These are phyloP conservation scores for Colletotrichum musicola DNA, from an alignment of 2,329 filamentous ascomycete genomes.

Conservation along the genomic window DNA sequence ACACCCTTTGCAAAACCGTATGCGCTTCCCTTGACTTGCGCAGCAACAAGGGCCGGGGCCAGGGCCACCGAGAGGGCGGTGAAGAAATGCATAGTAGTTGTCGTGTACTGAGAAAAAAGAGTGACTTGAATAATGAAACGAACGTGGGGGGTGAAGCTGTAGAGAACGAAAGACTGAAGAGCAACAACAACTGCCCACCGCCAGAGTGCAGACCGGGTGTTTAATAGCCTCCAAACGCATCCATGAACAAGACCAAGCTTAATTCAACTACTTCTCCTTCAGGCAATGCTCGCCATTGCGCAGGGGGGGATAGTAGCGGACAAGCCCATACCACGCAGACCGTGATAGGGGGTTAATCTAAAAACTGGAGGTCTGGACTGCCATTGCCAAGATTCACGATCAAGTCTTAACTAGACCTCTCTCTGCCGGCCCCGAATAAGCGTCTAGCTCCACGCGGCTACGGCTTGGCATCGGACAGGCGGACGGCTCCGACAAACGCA, in stretches of 20 bases:
- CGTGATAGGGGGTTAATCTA: too few relatives aligned
- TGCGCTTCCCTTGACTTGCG: conserved; percentile 15
- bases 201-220: background rate
- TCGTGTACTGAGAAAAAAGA: background rate
- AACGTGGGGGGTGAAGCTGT: background rate
- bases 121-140: background rate
- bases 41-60: conserved; percentile 1
- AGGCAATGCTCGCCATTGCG: too few relatives aligned
- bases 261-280: background rate
- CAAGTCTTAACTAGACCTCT: too few relatives aligned
- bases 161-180: background rate
- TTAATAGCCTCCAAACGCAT: background rate
- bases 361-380: too few relatives aligned
- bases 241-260: background rate
- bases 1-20: conserved; percentile 28
- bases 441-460: too few relatives aligned
- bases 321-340: too few relatives aligned
- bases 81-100: background rate
- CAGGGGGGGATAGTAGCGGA: too few relatives aligned
- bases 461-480: too few relatives aligned
- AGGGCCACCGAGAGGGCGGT: background rate
- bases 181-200: background rate
- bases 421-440: too few relatives aligned
- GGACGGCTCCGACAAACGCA: too few relatives aligned
- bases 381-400: too few relatives aligned